Conservation (phyloP, 352 stramenopile species). For the Phytophthora vignae region DNA sequence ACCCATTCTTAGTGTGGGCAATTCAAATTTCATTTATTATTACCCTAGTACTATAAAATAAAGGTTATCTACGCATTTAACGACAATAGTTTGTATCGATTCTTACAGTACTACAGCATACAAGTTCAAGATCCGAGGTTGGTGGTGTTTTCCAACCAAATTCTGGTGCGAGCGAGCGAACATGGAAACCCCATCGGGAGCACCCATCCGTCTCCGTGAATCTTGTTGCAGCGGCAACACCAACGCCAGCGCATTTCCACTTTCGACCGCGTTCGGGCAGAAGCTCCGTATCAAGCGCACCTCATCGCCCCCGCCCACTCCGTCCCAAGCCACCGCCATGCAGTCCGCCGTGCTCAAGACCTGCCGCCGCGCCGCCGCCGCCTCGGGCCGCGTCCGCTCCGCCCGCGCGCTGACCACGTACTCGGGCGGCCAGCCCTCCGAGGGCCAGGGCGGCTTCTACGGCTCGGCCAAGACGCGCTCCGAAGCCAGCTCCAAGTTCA, state of each 20-base stretch:
- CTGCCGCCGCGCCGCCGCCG: conserved; percentile 23
- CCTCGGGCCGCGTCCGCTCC: conserved; percentile 7
- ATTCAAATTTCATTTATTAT: too few species aligned
- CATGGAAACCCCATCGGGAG: conserved; percentile 7
- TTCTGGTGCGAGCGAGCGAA: conserved; percentile 18
- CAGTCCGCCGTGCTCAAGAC: conserved; percentile 33
- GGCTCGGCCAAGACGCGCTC: conserved; percentile 84
- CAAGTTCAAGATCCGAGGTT: too few species aligned
- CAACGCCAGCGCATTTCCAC: conserved; percentile 21
- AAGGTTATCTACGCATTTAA: too few species aligned
- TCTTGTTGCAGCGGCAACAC: conserved; percentile 15
- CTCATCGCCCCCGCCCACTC: neutral
- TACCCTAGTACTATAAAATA: too few species aligned
- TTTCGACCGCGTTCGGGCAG: conserved; percentile 20
- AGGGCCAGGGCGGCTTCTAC: conserved; percentile 93
- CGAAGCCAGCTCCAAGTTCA: conserved; percentile 69
- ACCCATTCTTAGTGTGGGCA: too few species aligned
- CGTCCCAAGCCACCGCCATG: conserved; percentile 15
- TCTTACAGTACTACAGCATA: too few species aligned
- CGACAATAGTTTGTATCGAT: too few species aligned
- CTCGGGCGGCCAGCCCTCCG: conserved; percentile 87
- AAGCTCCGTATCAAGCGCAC: neutral
- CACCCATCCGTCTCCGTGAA: neutral
- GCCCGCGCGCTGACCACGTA: conserved; percentile 74
- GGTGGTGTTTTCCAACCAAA: neutral